A percentile compares a stretch with the other conserved stretches of the same genome.
phyloP scores from a whole-genome alignment of 192 early-diverging fungal species.

The Coemansia guatemalensis region DNA sequence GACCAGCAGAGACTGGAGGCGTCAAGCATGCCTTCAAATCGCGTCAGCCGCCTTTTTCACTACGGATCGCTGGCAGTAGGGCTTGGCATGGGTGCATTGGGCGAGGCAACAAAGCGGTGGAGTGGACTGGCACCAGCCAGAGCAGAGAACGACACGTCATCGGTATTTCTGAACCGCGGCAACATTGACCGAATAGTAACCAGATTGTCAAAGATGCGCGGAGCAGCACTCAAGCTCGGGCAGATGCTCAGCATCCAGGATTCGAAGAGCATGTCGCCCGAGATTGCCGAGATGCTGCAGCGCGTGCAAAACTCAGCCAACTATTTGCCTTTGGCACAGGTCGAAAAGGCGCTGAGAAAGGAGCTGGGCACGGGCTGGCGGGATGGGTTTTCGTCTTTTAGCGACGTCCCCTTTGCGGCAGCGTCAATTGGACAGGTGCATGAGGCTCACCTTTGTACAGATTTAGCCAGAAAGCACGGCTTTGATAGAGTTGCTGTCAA shows the following conservation, averaged over 20 bases:
- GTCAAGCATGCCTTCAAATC: conserved; percentile 70
- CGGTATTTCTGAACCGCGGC: conserved; percentile 64
- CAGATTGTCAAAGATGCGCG: conserved; percentile 89
- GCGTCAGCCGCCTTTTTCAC: conserved; percentile 75
- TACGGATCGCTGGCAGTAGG: conserved; percentile 76
- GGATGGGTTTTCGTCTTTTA: conserved; percentile 65
- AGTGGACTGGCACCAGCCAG: conserved; percentile 52
- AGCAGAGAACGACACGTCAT: conserved; percentile 36
- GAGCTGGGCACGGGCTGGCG: conserved; percentile 78
- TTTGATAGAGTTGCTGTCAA: conserved; percentile 76
- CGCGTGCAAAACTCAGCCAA: conserved; percentile 93
- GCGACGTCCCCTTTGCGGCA: conserved; percentile 86
- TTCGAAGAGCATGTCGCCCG: conserved; percentile 69
- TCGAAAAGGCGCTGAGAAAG: conserved; percentile 67
- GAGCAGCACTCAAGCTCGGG: conserved; percentile 94
- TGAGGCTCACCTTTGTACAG: conserved; percentile 52
- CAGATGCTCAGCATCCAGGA: conserved; percentile 98
- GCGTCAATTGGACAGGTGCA: conserved; percentile 89
- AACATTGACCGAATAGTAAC: conserved; percentile 88
- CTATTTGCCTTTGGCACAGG: conserved; percentile 89
- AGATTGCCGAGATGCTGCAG: conserved; percentile 77
- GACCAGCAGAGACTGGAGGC: conserved; percentile 16
- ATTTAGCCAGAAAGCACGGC: conserved; percentile 14
- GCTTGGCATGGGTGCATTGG: conserved; percentile 69
- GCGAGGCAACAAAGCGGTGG: conserved; percentile 63